These are phyloP conservation scores for Choiromyces venosus DNA, from an alignment of 495 filamentous ascomycete genomes.

Conservation along the genomic window DNA sequence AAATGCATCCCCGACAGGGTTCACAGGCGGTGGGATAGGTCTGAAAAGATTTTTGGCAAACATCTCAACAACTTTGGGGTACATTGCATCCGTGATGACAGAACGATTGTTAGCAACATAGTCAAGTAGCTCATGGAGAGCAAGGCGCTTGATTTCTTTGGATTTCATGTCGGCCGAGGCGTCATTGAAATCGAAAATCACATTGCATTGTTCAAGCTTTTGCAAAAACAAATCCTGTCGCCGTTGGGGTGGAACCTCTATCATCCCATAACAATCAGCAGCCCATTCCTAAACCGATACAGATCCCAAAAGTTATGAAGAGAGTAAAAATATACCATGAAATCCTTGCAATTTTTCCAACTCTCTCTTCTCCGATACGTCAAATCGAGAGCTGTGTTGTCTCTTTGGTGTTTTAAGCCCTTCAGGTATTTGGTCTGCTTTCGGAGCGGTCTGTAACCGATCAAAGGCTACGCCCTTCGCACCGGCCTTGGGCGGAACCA, in stretches of 20 bases:
- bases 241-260: conserved; percentile 85
- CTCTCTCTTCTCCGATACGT: conserved; percentile 93
- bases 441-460: conserved; percentile 84
- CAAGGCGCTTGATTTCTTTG: conserved; percentile 99
- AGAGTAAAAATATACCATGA: conserved; percentile 49
- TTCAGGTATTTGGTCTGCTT: conserved; percentile 74
- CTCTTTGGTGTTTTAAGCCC: conserved; percentile 90
- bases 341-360: conserved; percentile 98
- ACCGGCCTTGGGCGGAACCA: conserved; percentile 82
- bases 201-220: conserved; percentile 99
- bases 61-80: conserved; percentile 97
- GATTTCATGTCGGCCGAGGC: conserved; percentile 98
- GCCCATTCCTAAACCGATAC: background rate
- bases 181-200: conserved; percentile 99
- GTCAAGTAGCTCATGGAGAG: conserved; percentile 91
- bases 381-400: conserved; percentile 95
- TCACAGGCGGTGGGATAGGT: conserved; percentile 92
- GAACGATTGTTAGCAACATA: conserved; percentile 98
- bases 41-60: conserved; percentile 98
- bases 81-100: conserved; percentile 99
- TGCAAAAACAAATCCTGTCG: conserved; percentile 99
- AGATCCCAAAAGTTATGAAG: background rate
- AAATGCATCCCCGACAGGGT: conserved; percentile 96
- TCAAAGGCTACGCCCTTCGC: conserved; percentile 86
- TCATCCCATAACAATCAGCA: conserved; percentile 4